Conservation (phyloP, 495 filamentous ascomycete species). For the Tuber umbilicatum region DNA sequence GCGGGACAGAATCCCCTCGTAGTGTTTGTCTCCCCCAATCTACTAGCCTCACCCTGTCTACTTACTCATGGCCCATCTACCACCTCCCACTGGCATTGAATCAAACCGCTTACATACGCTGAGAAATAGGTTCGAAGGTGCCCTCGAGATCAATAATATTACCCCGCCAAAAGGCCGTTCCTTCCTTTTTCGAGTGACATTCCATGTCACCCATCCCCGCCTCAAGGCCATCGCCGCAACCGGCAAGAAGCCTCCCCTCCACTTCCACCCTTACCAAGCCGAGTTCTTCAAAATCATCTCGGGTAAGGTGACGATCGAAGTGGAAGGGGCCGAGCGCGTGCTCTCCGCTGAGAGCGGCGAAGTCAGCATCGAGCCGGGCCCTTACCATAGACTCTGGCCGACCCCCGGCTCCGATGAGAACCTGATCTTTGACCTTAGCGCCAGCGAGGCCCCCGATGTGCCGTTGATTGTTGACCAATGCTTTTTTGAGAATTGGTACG, state of each 20-base stretch:
- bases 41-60: background rate
- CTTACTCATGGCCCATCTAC: background rate
- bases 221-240: slow-evolving; percentile 34
- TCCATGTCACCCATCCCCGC: slow-evolving; percentile 43
- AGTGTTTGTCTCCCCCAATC: background rate
- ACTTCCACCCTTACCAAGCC: slow-evolving; percentile 48
- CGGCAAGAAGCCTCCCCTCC: slow-evolving; percentile 45
- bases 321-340: slow-evolving; percentile 42
- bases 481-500: slow-evolving; percentile 56
- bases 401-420: slow-evolving; percentile 21
- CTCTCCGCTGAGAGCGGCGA: slow-evolving; percentile 42
- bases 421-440: slow-evolving; percentile 27
- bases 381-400: slow-evolving; percentile 45
- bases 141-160: slow-evolving; percentile 9
- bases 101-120: background rate
- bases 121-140: background rate
- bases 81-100: background rate
- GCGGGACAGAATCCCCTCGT: slow-evolving; percentile 17
- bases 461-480: slow-evolving; percentile 46
- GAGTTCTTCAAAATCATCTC: slow-evolving; percentile 46
- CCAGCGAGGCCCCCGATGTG: slow-evolving; percentile 41
- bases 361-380: slow-evolving; percentile 43
- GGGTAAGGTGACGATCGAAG: slow-evolving; percentile 44
- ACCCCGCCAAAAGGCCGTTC: slow-evolving; percentile 38
- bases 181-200: slow-evolving; percentile 45